Evolutionary conservation across 2,329 filamentous ascomycete genomes (phyloP).

Genomic region (Scolecobasidium constrictum): DNA sequence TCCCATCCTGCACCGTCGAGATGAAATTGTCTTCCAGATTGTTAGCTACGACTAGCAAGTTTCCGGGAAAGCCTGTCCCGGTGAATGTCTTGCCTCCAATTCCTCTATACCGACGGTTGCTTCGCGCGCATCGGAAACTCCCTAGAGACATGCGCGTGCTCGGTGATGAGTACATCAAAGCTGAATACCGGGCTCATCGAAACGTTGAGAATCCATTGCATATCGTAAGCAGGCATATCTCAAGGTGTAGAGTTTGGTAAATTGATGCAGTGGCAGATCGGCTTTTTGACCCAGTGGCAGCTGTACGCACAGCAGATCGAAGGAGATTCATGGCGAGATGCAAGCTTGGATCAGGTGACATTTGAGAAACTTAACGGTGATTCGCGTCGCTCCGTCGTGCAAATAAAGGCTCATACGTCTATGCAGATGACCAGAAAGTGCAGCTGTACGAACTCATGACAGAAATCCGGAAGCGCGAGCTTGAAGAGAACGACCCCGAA

Average conservation of each 20-base stretch:
- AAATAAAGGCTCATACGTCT: not conserved
- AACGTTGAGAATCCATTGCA: conserved; percentile 84
- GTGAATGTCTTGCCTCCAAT: conserved; percentile 77
- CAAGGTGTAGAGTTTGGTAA: not conserved
- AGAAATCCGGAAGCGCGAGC: conserved; percentile 51
- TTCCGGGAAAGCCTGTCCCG: conserved; percentile 22
- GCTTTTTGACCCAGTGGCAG: conserved; percentile 95
- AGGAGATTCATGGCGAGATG: conserved; percentile 73
- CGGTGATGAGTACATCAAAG: conserved; percentile 87
- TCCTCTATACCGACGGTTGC: conserved; percentile 74
- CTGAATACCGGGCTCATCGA: conserved; percentile 78
- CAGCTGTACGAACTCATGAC: conserved; percentile 94
- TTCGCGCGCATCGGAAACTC: conserved; percentile 75
- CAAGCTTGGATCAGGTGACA: conserved; percentile 72
- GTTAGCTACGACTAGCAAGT: conserved; percentile 21
- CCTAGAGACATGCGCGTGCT: conserved; percentile 64
- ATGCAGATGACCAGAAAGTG: conserved; percentile 75
- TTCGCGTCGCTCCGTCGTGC: conserved; percentile 19
- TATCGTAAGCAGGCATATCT: conserved; percentile 50
- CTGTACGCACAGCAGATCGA: conserved; percentile 87
- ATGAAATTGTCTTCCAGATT: conserved; percentile 22
- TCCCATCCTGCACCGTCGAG: too few species aligned
- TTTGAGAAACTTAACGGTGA: conserved; percentile 89
- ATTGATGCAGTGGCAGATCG: conserved; percentile 52
- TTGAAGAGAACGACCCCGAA: conserved; percentile 36